A percentile compares a stretch with the other conserved stretches of the same genome.
Conservation (phyloP, 495 filamentous ascomycete genomes). For the Aspergillus leporis region DNA sequence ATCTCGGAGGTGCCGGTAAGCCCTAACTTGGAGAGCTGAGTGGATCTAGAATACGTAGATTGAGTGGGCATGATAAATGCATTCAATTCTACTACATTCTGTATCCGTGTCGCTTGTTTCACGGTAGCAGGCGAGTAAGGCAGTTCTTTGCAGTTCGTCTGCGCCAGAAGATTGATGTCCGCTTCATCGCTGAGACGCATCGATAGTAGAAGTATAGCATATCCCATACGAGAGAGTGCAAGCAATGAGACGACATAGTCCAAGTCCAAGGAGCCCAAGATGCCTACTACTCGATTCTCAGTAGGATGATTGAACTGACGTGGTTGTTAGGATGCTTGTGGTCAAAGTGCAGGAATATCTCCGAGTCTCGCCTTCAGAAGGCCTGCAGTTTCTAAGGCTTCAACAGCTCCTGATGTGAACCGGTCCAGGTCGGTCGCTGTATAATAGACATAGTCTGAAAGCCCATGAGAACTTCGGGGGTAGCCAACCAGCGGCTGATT, state of each 20-base stretch:
- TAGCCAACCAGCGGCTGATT: constrained; percentile 17
- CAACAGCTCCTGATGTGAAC: constrained; percentile 14
- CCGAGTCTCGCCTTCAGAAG: constrained; percentile 9
- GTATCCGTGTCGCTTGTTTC: constrained; percentile 24
- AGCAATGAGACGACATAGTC: constrained; percentile 56
- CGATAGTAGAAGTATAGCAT: constrained; percentile 55
- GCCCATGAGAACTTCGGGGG: constrained; percentile 15
- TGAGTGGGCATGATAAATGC: constrained; percentile 13
- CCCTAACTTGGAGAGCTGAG: constrained; percentile 1
- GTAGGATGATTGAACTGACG: constrained; percentile 8
- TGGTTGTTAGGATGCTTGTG: neutral
- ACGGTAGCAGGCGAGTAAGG: constrained; percentile 24
- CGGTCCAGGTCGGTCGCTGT: constrained; percentile 14
- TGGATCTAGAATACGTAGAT: constrained; percentile 6
- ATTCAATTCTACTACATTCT: constrained; percentile 4
- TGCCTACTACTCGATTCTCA: constrained; percentile 39
- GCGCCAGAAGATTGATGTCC: constrained; percentile 46
- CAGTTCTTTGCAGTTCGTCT: constrained; percentile 44
- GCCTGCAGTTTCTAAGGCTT: constrained; percentile 4
- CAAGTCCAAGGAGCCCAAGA: constrained; percentile 54
- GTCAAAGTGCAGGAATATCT: neutral
- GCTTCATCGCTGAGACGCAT: constrained; percentile 54
- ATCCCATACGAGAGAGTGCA: constrained; percentile 56
- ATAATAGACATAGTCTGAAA: constrained; percentile 18
- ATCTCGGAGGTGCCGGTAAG: constrained; percentile 25